A percentile compares a stretch with the other conserved stretches of the same genome.
Conservation (phyloP, 2,329 filamentous ascomycete genomes). For the Xylariaceae sp. region DNA sequence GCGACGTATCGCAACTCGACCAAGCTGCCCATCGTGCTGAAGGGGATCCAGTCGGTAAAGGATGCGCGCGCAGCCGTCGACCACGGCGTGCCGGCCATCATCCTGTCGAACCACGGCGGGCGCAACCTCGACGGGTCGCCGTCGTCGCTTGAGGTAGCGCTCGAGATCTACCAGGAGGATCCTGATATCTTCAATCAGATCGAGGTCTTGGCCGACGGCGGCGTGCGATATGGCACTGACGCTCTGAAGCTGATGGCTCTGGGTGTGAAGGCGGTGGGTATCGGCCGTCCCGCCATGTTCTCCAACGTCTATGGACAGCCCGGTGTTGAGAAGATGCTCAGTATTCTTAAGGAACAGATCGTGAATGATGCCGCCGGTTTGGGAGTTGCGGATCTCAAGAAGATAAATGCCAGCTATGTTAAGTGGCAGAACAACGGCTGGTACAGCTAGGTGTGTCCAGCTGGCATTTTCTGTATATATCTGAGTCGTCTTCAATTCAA, state of each 20-base stretch:
- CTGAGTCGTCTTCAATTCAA: too few species aligned
- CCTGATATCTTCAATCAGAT: conserved; percentile 29
- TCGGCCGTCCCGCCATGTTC: conserved; percentile 46
- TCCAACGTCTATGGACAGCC: conserved; percentile 43
- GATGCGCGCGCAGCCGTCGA: conserved; percentile 28
- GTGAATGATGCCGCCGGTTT: conserved; percentile 27
- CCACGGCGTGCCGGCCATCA: conserved; percentile 28
- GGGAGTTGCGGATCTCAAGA: conserved; percentile 26
- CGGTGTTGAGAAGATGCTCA: conserved; percentile 39
- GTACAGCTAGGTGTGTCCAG: too few species aligned
- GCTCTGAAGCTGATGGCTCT: conserved; percentile 33
- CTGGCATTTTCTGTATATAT: too few species aligned
- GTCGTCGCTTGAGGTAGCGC: conserved; percentile 28
- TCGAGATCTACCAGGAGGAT: conserved; percentile 27
- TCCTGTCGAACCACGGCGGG: conserved; percentile 35
- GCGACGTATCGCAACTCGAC: conserved; percentile 19
- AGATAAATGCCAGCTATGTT: too few species aligned
- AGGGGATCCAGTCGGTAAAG: conserved; percentile 33
- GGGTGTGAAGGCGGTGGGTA: conserved; percentile 33
- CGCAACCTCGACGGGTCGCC: conserved; percentile 31
- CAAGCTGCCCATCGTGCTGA: too few species aligned
- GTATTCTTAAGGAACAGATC: conserved; percentile 43
- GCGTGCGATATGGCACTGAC: conserved; percentile 33
- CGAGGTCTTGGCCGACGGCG: conserved; percentile 33
- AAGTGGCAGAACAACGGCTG: too few species aligned